Evolutionary conservation across 805 yeast species (phyloP), one percentile per base, ranked within the genome.

Genomic region (Monosporozyma aerobia): DNA sequence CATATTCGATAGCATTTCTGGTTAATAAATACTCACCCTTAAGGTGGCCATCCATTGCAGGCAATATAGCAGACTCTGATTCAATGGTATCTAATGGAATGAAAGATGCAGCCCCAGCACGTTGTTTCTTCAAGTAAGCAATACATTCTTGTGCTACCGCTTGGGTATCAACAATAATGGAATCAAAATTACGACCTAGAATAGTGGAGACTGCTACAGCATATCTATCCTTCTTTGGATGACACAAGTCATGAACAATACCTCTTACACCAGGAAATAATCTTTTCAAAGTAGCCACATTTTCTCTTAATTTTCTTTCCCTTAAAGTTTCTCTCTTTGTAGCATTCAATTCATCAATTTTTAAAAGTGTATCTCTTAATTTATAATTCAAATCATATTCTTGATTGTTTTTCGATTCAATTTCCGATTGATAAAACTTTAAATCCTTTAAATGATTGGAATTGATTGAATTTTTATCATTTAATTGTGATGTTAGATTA

Each of bases 231-330:
- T 84, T 84, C 51, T 79, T 75, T 22, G 97, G 96, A 52, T 81
- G 80, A 47, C 92, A 86, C 27, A 90, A 73, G 61, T 90, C 97
- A 57, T 81, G 77, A 3, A 92, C 81, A 10, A 89, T 67, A 2
- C 97, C 98, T 58, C 77, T 77, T 2, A 94, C 95, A 3, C 96
- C 90, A 1, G 96, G 94, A 56, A 85, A 78, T n/a, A 84, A 68
- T 61, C 88, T 81, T 59, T 80, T 83, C 51, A 94, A 69, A 51
- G 81, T 76, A 0, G 82, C 69, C 2, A 87, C 83, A 55, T 85
- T 87, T 58, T 90, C 96, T 52, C 92, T 74, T 44, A 87, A 69
- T 56, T 76, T 79, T 49, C 77, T 76, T 56, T 90, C 96, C 56
- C 81, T 79, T 43, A 78, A 78, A 0, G 90, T 75, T 59, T 87